Evolutionary conservation across 352 stramenopile genomes (phyloP), one percentile per base, ranked within the genome.

Genomic region (Pythium aquatile): DNA sequence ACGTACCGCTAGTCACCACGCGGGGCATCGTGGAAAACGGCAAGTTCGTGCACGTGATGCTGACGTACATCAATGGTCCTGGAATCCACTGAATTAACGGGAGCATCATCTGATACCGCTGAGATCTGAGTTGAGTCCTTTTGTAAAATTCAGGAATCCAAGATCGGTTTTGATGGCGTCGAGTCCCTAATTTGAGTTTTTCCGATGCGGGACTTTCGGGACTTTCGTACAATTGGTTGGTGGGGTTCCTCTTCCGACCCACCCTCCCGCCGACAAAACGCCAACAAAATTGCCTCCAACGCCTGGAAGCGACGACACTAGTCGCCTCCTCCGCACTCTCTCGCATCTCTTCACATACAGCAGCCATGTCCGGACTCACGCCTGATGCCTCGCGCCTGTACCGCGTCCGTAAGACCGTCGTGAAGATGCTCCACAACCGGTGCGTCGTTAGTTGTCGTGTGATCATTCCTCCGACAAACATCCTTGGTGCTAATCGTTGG

Each of bases 361-460:
- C 49, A 58, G 55, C 54, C 60, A 93, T 93, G 85, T 89, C 83
- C 57, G 80, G 84, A 64, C 74, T 94, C 33, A 91, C 82, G 1
- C 82, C 86, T 40, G 88, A 96, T 52, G 85, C 86, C 26, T 96
- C 84, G 64, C 85, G 85, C 48, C 77, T 98, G 42, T 98, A 95
- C 77, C 93, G 95, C 70, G 93, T 98, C 52, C 91, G 95, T 49
- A 98, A 98, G 79, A 98, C 95, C 24, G 93, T 94, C 20, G 85
- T 98, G 72, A 98, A 98, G 77, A 98, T 97, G 91, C 81, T 97
- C 46, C 85, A 93, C 69, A 97, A 97, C 71, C 88, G 89, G 79
- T 87, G 57, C 63, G 91, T 55, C 2, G 29, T 16, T 32, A 10
- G 7, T 16, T 0, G 1, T 44, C 26, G 14, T 61, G 30, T 60